Evolutionary conservation across 108 stramenopile genomes (phyloP), one percentile per base, ranked within the genome.

Genomic region (Cyclotella distinguenda): DNA sequence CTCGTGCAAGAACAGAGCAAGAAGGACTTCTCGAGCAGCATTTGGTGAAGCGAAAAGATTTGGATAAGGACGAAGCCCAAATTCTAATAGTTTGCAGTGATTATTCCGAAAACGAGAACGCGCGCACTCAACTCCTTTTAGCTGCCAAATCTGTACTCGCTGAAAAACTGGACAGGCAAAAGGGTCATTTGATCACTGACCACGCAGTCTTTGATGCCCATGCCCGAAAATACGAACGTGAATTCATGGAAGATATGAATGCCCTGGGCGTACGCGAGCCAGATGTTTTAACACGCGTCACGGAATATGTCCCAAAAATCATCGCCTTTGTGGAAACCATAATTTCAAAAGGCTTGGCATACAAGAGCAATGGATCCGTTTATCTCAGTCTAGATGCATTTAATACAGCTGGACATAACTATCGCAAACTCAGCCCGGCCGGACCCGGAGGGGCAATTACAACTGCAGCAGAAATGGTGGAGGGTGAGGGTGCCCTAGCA

Each of bases 191-290:
- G 44, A 82, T 91, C 56, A 89, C 88, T 3, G 94, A 90, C 60
- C 91, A 82, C 19, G 85, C 82, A 15, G 82, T 86, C 15, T 86
- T 81, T 44, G 70, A 79, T 51, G 77, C 79, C n/a, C 88, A 95
- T 47, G 90, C 95, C 1, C 78, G 94, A 15, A 65, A 82, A 21
- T 97, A 91, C 60, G 99, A 99, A 78, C 66, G 66, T 36, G 97
- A 98, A 82, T 99, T 95, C 80, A 83, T 93, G 70, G 88, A 96
- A 61, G 99, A 99, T 68, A 97, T 99, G 99, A 64, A 59, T 4
- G 60, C 73, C 9, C 78, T 99, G 34, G 93, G 91, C 26, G 91
- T 98, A 15, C 73, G 66, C 19, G 80, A 81, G 39, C 97, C 99
- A 8, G 88, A 95, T 63, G 84, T 94, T 6, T 64, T 98, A 13